Evolutionary conservation across 2,329 filamentous ascomycete species (phyloP).

Genomic region (Septoria linicola): DNA sequence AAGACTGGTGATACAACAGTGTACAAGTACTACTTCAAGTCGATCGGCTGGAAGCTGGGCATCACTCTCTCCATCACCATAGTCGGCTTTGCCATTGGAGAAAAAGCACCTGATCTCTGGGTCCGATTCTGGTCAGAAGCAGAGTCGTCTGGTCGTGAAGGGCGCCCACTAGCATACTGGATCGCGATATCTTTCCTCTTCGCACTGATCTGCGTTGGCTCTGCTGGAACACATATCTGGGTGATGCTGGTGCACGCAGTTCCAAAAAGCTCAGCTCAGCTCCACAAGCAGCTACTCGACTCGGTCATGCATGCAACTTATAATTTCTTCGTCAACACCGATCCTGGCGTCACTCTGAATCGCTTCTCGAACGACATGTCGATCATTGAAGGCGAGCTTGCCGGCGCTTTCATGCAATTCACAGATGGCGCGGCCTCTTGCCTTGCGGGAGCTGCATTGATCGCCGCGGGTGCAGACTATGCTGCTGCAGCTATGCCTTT

Average conservation of each 20-base stretch:
- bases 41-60: conserved; percentile 32
- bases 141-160: background rate
- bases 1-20: conserved; percentile 43
- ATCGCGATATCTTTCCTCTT: conserved; percentile 20
- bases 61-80: conserved; percentile 32
- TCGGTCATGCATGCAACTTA: conserved; percentile 35
- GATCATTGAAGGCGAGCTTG: conserved; percentile 48
- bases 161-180: conserved; percentile 18
- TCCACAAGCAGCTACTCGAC: conserved; percentile 25
- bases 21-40: conserved; percentile 36
- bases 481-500: conserved; percentile 44
- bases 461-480: conserved; percentile 43
- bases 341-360: conserved; percentile 49
- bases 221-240: conserved; percentile 21
- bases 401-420: conserved; percentile 33
- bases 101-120: conserved; percentile 46
- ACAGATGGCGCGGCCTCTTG: conserved; percentile 24
- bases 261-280: conserved; percentile 20
- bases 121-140: conserved; percentile 51
- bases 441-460: conserved; percentile 39
- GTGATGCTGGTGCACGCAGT: conserved; percentile 24
- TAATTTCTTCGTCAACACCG: conserved; percentile 46
- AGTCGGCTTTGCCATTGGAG: conserved; percentile 40
- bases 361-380: conserved; percentile 51
- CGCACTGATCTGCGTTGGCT: conserved; percentile 18